Evolutionary conservation across 2,329 filamentous ascomycete species (phyloP).

Genomic region (Cladobotryum mycophilum): DNA sequence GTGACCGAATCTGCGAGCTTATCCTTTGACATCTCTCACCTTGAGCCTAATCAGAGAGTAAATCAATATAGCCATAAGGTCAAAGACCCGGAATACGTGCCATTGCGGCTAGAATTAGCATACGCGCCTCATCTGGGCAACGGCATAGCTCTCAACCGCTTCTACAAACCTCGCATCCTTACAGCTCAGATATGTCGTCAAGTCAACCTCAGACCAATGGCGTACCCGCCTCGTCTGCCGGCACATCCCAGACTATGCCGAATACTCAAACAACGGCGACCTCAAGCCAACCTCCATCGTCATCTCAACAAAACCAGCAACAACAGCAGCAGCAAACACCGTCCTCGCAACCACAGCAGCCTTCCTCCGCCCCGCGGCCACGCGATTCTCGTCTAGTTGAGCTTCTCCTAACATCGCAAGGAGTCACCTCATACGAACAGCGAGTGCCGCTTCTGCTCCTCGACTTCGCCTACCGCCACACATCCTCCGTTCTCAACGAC

Average conservation of each 20-base stretch:
- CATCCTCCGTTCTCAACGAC: conserved; percentile 63
- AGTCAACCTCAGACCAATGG: conserved; percentile 50
- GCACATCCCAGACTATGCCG: conserved; percentile 29
- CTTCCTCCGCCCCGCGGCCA: conserved; percentile 49
- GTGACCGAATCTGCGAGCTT: no score
- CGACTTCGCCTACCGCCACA: conserved; percentile 82
- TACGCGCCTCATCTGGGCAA: not conserved
- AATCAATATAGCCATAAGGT: not conserved
- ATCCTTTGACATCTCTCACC: no score
- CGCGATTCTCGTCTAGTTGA: conserved; percentile 76
- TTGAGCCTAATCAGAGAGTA: no score
- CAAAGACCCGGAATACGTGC: not conserved
- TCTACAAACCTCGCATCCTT: not conserved
- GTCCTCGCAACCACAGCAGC: conserved; percentile 17
- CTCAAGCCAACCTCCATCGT: conserved; percentile 21
- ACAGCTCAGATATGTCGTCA: conserved; percentile 23
- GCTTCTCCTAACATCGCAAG: conserved; percentile 70
- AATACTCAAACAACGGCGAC: conserved; percentile 30
- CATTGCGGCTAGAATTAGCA: not conserved
- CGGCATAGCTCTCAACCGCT: not conserved
- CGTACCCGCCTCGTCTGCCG: conserved; percentile 35
- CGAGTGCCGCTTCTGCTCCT: conserved; percentile 77
- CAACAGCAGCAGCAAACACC: conserved; percentile 13
- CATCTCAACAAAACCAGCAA: conserved; percentile 12
- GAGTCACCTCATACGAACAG: conserved; percentile 73